Percentiles rank a stretch among this genome's conserved stretches.
Conservation (phyloP, 192 early-diverging fungal genomes). For the Backusella westeae region DNA sequence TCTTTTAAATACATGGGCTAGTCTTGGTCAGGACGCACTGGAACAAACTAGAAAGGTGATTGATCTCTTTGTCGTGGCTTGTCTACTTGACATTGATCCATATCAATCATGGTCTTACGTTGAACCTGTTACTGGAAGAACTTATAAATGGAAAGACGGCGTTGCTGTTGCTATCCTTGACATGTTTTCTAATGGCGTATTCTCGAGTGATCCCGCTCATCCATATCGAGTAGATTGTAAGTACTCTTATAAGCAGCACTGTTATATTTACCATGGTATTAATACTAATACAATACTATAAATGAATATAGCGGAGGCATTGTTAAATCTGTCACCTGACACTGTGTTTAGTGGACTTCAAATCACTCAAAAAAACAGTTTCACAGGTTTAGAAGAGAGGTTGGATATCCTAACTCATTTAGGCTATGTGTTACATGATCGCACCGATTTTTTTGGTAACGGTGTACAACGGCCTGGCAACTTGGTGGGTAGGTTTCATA, state of each 20-base stretch:
- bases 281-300: background rate
- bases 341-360: slow-evolving; percentile 67
- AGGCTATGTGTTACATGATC: slow-evolving; percentile 52
- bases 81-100: slow-evolving; percentile 87
- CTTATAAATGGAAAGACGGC: slow-evolving; percentile 73
- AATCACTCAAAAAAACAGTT: slow-evolving; percentile 69
- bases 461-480: slow-evolving; percentile 75
- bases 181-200: slow-evolving; percentile 76
- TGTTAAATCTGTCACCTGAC: slow-evolving; percentile 50
- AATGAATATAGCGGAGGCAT: slow-evolving; percentile 41
- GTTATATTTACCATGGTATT: background rate
- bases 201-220: slow-evolving; percentile 61
- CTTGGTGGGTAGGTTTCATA: slow-evolving; percentile 55
- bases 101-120: slow-evolving; percentile 74
- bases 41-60: slow-evolving; percentile 68
- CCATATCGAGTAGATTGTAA: slow-evolving; percentile 75
- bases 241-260: background rate
- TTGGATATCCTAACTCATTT: slow-evolving; percentile 64
- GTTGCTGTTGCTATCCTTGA: slow-evolving; percentile 80
- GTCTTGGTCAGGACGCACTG: slow-evolving; percentile 32
- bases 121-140: slow-evolving; percentile 47
- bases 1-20: slow-evolving; percentile 49
- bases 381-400: slow-evolving; percentile 80
- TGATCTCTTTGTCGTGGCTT: slow-evolving; percentile 84
- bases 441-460: slow-evolving; percentile 57